phyloP scores from a whole-genome alignment of 805 yeast species.

The Brettanomyces nanus region DNA sequence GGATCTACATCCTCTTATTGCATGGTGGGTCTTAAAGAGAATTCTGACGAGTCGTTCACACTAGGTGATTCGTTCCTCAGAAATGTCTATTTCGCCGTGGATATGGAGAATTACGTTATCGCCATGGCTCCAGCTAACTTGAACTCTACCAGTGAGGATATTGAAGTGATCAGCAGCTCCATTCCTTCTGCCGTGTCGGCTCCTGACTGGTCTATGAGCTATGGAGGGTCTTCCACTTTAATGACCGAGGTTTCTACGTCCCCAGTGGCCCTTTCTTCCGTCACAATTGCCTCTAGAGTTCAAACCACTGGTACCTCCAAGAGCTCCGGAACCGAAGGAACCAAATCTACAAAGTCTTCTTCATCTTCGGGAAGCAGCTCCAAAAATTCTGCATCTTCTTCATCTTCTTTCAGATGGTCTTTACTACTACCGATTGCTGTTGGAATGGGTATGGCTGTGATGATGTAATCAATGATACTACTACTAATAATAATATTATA shows the following conservation, averaged over 20 bases:
- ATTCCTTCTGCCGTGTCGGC: slow-evolving; percentile 47
- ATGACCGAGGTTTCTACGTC: background rate
- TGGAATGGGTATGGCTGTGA: background rate
- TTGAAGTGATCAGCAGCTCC: slow-evolving; percentile 27
- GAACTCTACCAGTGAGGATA: slow-evolving; percentile 2
- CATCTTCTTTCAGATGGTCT: background rate
- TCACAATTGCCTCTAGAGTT: background rate
- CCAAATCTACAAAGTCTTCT: background rate
- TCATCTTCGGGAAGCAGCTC: background rate
- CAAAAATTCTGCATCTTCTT: background rate
- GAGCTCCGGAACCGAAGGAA: background rate
- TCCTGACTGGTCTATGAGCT: slow-evolving; percentile 34
- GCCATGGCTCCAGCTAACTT: slow-evolving; percentile 32
- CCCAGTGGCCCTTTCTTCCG: background rate
- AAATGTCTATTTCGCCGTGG: slow-evolving; percentile 46
- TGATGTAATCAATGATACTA: too few species aligned
- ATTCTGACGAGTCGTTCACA: slow-evolving; percentile 28
- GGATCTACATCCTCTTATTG: slow-evolving; percentile 28
- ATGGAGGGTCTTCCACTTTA: slow-evolving; percentile 12
- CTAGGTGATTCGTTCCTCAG: slow-evolving; percentile 49
- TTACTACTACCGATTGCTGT: background rate
- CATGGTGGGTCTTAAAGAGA: slow-evolving; percentile 33
- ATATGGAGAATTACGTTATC: slow-evolving; percentile 37
- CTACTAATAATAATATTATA: too few species aligned
- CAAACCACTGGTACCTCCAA: background rate